These are phyloP conservation scores for Kwoniella mangroviensis DNA, from an alignment of 768 basidiomycete species.

Conservation along the genomic window DNA sequence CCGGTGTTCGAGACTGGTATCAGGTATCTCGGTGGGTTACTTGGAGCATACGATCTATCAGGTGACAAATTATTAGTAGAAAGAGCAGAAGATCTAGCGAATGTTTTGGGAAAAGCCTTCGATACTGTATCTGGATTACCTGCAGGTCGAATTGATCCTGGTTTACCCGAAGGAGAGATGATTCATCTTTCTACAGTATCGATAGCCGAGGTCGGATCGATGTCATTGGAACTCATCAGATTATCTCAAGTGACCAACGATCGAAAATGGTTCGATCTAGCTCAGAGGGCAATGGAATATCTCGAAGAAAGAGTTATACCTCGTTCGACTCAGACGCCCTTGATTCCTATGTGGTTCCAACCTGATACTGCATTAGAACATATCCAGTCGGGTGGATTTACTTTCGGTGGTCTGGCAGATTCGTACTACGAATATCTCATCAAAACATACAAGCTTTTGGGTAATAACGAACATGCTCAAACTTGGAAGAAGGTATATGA, in stretches of 20 bases:
- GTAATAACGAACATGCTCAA: constrained; percentile 38
- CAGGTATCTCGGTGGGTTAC: constrained; percentile 60
- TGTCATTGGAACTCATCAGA: constrained; percentile 59
- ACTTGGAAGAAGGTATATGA: constrained; percentile 58
- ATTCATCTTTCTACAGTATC: constrained; percentile 39
- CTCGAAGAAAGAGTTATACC: constrained; percentile 51
- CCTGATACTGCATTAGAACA: constrained; percentile 25
- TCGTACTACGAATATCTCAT: constrained; percentile 60
- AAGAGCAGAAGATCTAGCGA: constrained; percentile 59
- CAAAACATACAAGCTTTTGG: constrained; percentile 59
- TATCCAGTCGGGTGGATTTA: constrained; percentile 50
- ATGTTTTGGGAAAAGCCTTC: constrained; percentile 57
- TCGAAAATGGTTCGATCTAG: constrained; percentile 57
- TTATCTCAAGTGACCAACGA: constrained; percentile 58
- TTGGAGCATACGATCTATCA: constrained; percentile 60
- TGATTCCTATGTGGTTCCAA: constrained; percentile 55
- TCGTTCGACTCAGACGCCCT: constrained; percentile 37
- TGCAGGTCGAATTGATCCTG: constrained; percentile 54
- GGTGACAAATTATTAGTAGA: constrained; percentile 59
- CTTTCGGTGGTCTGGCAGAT: constrained; percentile 58
- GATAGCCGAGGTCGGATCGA: constrained; percentile 58
- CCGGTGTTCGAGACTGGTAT: constrained; percentile 60
- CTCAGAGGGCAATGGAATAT: constrained; percentile 58
- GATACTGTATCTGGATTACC: constrained; percentile 57
- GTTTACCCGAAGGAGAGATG: constrained; percentile 28